phyloP scores from a whole-genome alignment of 169 alveolate species.

The Plasmodium coatneyi region DNA sequence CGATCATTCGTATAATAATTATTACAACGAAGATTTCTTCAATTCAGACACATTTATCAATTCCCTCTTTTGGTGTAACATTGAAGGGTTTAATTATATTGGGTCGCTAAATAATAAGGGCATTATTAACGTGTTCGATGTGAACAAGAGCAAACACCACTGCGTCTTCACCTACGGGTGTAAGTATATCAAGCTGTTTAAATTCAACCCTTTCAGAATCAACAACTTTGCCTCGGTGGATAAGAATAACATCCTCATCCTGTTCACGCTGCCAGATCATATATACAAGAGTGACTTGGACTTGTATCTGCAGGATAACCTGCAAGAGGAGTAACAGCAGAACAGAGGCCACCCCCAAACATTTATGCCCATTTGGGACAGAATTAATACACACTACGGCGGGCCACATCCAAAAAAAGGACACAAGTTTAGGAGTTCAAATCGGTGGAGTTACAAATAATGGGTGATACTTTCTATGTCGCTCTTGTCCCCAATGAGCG shows the following conservation, averaged over 20 bases:
- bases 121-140: constrained; percentile 37
- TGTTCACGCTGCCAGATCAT: constrained; percentile 59
- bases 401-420: neutral
- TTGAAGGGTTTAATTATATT: constrained; percentile 60
- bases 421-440: too few species aligned
- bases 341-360: too few species aligned
- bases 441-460: neutral
- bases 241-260: constrained; percentile 29
- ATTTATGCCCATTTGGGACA: neutral
- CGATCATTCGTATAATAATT: constrained; percentile 55
- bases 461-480: constrained; percentile 64
- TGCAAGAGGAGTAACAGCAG: constrained; percentile 33
- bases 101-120: constrained; percentile 64
- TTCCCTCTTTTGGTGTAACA: constrained; percentile 61
- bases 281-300: constrained; percentile 55
- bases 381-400: neutral
- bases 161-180: constrained; percentile 59
- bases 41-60: constrained; percentile 51
- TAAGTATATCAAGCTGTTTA: constrained; percentile 34
- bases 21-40: constrained; percentile 45
- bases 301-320: constrained; percentile 21
- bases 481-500: constrained; percentile 6
- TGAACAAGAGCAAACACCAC: constrained; percentile 48
- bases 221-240: constrained; percentile 55
- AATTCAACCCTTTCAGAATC: constrained; percentile 41